phyloP scores from a whole-genome alignment of 306 rosid species.

The Coriaria nepalensis region DNA sequence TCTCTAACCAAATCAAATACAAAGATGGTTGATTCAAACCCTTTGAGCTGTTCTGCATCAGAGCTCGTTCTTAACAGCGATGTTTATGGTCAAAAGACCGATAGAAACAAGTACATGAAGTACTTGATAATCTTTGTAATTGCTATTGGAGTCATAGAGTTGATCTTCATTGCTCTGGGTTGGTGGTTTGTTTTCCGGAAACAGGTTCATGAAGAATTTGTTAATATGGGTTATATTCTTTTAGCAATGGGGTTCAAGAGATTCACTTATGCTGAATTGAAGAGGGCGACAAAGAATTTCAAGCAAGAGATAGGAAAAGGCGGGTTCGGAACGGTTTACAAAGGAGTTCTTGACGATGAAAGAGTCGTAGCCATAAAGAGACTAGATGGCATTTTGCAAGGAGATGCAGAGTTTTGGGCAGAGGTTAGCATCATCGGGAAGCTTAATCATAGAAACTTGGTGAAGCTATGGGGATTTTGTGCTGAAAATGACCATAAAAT shows the following conservation, averaged over 20 bases:
- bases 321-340: constrained; percentile 21
- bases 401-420: constrained; percentile 35
- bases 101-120: constrained; percentile 8
- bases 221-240: constrained; percentile 23
- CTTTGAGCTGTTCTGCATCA: constrained; percentile 13
- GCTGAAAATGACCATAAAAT: constrained; percentile 21
- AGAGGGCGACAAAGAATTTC: constrained; percentile 20
- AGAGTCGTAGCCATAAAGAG: constrained; percentile 32
- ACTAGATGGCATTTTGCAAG: constrained; percentile 27
- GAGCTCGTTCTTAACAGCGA: constrained; percentile 6
- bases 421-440: constrained; percentile 33
- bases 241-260: constrained; percentile 22
- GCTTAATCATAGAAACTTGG: constrained; percentile 28
- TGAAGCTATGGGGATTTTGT: constrained; percentile 31
- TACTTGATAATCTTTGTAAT: constrained; percentile 18
- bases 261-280: constrained; percentile 17
- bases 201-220: constrained; percentile 12
- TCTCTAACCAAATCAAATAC: too few species aligned
- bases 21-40: too few species aligned
- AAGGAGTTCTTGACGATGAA: constrained; percentile 23
- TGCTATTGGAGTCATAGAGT: constrained; percentile 13
- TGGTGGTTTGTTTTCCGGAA: constrained; percentile 23
- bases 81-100: constrained; percentile 2
- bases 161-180: constrained; percentile 15
- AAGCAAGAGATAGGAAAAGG: constrained; percentile 26